Conservation (phyloP, 2,329 filamentous ascomycete genomes). For the Hymenoscyphus fructigenus region DNA sequence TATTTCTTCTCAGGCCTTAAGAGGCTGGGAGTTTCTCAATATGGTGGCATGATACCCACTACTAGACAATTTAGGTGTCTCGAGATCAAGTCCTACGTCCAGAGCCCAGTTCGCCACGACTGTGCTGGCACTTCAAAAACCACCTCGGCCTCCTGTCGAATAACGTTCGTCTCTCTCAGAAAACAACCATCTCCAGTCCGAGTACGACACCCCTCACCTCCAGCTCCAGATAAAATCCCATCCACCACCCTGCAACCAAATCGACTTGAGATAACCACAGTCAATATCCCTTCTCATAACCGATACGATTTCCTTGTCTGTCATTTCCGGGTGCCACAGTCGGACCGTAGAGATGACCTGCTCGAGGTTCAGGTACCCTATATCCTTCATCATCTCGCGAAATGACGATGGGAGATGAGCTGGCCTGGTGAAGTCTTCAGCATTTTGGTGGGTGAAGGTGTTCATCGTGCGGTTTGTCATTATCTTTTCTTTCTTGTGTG, state of each 20-base stretch:
- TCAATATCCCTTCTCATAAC: conserved; percentile 5
- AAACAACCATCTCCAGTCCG: background rate
- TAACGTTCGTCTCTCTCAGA: too few relatives aligned
- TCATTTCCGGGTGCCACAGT: background rate
- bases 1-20: too few relatives aligned
- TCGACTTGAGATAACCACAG: background rate
- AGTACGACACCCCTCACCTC: background rate
- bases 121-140: too few relatives aligned
- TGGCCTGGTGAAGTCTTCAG: background rate
- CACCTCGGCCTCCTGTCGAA: too few relatives aligned
- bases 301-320: background rate
- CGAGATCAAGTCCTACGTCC: too few relatives aligned
- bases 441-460: background rate
- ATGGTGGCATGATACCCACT: too few relatives aligned
- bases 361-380: background rate
- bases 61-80: too few relatives aligned
- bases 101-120: too few relatives aligned
- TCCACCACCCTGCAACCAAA: background rate
- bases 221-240: conserved; percentile 6
- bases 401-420: background rate
- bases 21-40: too few relatives aligned
- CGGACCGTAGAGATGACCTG: background rate
- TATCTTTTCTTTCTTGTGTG: background rate
- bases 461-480: background rate
- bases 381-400: background rate